Evolutionary conservation across 148 eudicot genomes (phyloP).

Genomic region (Simmondsia chinensis): DNA sequence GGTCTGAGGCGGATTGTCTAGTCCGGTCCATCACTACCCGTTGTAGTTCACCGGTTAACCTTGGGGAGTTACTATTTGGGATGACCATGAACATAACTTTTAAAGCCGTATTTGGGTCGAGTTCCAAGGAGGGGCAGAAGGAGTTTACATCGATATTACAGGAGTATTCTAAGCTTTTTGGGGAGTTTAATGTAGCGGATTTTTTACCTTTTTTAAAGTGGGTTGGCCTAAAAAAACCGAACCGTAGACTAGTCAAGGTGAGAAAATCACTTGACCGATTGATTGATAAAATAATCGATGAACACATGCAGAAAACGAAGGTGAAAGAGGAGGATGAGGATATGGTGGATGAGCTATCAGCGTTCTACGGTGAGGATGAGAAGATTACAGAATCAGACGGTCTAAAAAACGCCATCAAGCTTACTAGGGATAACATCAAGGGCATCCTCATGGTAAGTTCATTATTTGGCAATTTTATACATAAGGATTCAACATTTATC

Average conservation of each 20-base stretch:
- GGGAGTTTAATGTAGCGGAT: conserved; percentile 71
- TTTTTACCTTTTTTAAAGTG: conserved; percentile 59
- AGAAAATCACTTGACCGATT: conserved; percentile 58
- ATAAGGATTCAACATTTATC: too few relatives aligned
- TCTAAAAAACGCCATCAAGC: conserved; percentile 54
- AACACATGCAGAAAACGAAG: conserved; percentile 54
- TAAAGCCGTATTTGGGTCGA: conserved; percentile 68
- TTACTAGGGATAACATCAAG: conserved; percentile 77
- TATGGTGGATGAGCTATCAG: conserved; percentile 87
- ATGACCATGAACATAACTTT: conserved; percentile 44
- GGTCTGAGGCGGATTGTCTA: conserved; percentile 39
- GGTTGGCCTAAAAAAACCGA: conserved; percentile 66
- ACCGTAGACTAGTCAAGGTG: conserved; percentile 43
- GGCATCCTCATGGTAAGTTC: conserved; percentile 83
- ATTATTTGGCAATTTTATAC: not conserved
- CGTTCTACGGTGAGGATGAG: conserved; percentile 54
- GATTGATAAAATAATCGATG: conserved; percentile 72
- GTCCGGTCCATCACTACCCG: conserved; percentile 14
- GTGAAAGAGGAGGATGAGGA: conserved; percentile 29
- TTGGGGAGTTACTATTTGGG: conserved; percentile 48
- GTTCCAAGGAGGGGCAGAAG: conserved; percentile 48
- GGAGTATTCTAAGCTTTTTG: conserved; percentile 60
- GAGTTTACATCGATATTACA: conserved; percentile 54
- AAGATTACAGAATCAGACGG: conserved; percentile 55
- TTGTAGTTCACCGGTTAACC: conserved; percentile 30